These are phyloP conservation scores for Tuber brumale DNA, from an alignment of 495 filamentous ascomycete species.

Conservation along the genomic window DNA sequence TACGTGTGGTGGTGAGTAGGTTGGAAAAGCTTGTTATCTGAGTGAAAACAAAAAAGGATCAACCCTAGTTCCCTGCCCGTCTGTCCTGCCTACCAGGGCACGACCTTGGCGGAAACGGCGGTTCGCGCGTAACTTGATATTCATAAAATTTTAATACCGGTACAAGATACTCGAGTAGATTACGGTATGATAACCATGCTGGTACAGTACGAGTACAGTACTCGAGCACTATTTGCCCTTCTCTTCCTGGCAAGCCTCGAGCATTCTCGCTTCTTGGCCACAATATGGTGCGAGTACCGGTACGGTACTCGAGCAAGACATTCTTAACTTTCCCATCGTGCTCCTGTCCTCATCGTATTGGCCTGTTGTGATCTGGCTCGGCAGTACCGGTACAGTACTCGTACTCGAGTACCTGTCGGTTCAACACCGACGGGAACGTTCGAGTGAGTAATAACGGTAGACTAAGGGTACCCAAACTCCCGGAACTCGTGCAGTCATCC, in stretches of 20 bases:
- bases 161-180: neutral
- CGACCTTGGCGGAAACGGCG: neutral
- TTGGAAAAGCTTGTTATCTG: neutral
- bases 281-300: too few relatives aligned
- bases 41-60: neutral
- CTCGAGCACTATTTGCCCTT: neutral
- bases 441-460: neutral
- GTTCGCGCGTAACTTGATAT: slow-evolving; percentile 2
- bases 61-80: neutral
- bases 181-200: too few relatives aligned
- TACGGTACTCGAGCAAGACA: too few relatives aligned
- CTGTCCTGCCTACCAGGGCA: neutral
- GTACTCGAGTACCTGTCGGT: neutral
- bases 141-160: neutral
- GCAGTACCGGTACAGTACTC: too few relatives aligned
- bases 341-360: neutral
- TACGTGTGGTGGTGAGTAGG: neutral
- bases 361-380: neutral
- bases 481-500: neutral
- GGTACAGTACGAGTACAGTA: too few relatives aligned
- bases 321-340: neutral
- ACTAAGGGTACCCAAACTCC: neutral
- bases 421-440: neutral
- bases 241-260: neutral
- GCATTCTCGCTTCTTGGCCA: neutral